Evolutionary conservation across 2,329 filamentous ascomycete genomes (phyloP), one percentile per base, ranked within the genome.

Genomic region (Delphinella strobiligena): DNA sequence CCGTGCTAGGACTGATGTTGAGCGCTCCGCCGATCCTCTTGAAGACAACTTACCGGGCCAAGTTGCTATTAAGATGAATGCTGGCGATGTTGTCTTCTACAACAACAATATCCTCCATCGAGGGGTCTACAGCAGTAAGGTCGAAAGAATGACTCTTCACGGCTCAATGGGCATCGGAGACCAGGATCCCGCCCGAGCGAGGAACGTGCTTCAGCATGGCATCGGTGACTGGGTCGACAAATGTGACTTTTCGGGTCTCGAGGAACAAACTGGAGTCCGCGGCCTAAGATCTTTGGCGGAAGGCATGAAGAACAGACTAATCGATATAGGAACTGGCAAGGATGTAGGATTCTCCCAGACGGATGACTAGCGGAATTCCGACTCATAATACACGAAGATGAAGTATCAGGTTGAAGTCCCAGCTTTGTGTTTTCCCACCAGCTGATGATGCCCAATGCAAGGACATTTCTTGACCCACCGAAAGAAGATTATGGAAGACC

Each of bases 101-200:
- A 78, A 93, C 59, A 93, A 88, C 54, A 93, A 93, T 58, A 93
- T 93, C 47, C 58, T 93, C 46, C 82, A 86, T 53, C 66, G 81
- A 3, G 82, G 81, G 1, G 74, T 74, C 19, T 87, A 86, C 56
- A 63, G 70, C 47, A 60, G 61, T 10, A 51, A 30, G 1, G 71
- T 64, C 49, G 78, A 84, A 61, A 63, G 82, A 17, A 71, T 80
- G 67, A 85, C 80, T 44, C 60, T 86, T 51, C 81, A 86, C 58
- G 81, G 81, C 5, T 80, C 75, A 40, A 80, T 83, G 34, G 81
- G 81, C 1, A 72, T 78, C 49, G 64, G 64, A 1, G 60, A 57
- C 2, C 77, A 72, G 1, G 72, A 72, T 41, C 55, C 50, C 31
- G 61, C 72, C 44, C 60, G 81, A 42, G 80, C 80, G 37, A 68